Evolutionary conservation across 2,329 filamentous ascomycete species (phyloP), one percentile per base, ranked within the genome.

Genomic region (Penicillium nordicum): DNA sequence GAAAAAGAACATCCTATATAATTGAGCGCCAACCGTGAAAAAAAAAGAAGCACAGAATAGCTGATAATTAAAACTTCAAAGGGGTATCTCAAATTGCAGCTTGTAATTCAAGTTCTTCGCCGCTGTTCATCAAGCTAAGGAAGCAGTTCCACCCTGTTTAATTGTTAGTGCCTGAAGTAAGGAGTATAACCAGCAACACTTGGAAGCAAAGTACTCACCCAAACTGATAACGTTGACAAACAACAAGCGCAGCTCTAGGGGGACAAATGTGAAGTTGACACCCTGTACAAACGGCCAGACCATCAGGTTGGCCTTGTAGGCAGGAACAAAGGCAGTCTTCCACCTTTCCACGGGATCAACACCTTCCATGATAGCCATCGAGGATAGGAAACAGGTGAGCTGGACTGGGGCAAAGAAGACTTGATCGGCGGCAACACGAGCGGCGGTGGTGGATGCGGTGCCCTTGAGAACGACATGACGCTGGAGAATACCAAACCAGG

Each of bases 241-340:
- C 66, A 96, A 78, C 41, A 97, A 84, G 57, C 92, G 83, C 75
- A 93, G 86, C 70, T 95, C 84, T 60, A 95, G 79, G 47, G 92
- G 92, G 61, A 96, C 84, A 62, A 94, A 83, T 68, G 88, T 88
- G 78, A 97, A 97, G 80, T 97, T 97, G 69, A 88, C 81, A 52
- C 88, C 79, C 78, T 97, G 92, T 54, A 95, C 90, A 64, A 79
- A 79, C 4, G 92, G 92, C 92, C 92, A 97, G 54, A 97, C 75
- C 78, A 90, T 83, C 82, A 90, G 91, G 78, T 96, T 97, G 72
- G 90, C 88, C 72, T 82, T 82, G 68, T 96, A 83, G 32, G 89
- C 89, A 12, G 83, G 80, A 63, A 76, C 74, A 77, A 92, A 97
- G 58, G 83, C 88, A 67, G 82, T 85, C 57, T 84, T 76, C 53